phyloP scores from a whole-genome alignment of 1,139 yeast genomes.

The Dujonia santamariae region DNA sequence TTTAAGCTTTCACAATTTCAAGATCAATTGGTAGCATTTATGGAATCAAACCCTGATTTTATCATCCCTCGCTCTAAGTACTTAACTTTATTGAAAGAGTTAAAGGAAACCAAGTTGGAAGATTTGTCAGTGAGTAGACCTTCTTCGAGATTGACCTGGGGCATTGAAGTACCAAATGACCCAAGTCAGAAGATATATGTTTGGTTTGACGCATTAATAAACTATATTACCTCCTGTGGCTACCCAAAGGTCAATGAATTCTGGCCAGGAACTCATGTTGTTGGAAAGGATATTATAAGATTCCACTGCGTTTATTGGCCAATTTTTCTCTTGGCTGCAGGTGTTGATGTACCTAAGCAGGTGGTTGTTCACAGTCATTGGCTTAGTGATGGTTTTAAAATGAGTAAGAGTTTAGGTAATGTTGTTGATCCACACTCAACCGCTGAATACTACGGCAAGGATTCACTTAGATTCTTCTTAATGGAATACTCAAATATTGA shows the following conservation, averaged over 20 bases:
- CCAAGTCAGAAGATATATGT: conserved; percentile 79
- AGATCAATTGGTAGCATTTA: conserved; percentile 45
- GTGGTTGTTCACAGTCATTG: conserved; percentile 93
- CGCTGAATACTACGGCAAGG: conserved; percentile 62
- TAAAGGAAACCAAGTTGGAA: conserved; percentile 42
- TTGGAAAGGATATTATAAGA: conserved; percentile 87
- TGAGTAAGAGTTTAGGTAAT: conserved; percentile 92
- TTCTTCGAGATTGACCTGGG: conserved; percentile 76
- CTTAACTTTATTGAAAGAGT: conserved; percentile 54
- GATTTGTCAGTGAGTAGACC: conserved; percentile 91
- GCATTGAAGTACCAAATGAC: conserved; percentile 84
- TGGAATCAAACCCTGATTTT: conserved; percentile 51
- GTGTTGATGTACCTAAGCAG: conserved; percentile 62
- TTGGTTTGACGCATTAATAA: conserved; percentile 94
- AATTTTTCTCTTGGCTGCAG: conserved; percentile 82
- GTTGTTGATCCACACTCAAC: conserved; percentile 88
- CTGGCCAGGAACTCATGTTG: conserved; percentile 75
- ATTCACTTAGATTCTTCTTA: conserved; percentile 72
- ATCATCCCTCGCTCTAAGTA: conserved; percentile 64
- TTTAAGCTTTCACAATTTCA: conserved; percentile 68
- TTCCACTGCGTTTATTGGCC: conserved; percentile 98
- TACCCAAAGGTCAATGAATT: conserved; percentile 35
- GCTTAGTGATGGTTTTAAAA: conserved; percentile 84
- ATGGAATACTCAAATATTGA: conserved; percentile 73
- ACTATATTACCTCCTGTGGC: conserved; percentile 76